phyloP scores from a whole-genome alignment of 805 yeast species.

The Saccharomyces cerevisiae region DNA sequence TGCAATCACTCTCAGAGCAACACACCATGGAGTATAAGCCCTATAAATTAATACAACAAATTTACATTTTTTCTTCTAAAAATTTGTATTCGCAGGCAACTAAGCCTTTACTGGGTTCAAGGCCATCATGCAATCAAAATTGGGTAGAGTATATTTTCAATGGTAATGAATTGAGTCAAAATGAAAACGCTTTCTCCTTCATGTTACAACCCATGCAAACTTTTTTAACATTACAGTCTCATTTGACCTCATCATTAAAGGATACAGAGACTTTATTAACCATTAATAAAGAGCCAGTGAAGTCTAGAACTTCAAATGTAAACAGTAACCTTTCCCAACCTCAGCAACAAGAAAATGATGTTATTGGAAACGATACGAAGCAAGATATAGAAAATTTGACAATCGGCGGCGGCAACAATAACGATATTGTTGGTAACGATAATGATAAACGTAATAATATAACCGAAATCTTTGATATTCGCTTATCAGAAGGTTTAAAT shows the following conservation, averaged over 20 bases:
- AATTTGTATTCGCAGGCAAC: slow-evolving; percentile 24
- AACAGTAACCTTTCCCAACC: not conserved
- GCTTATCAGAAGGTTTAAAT: slow-evolving; percentile 28
- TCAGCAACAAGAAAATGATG: slow-evolving; percentile 2
- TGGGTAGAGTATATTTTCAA: slow-evolving; percentile 27
- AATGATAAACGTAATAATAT: slow-evolving; percentile 5
- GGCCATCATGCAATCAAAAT: slow-evolving; percentile 24
- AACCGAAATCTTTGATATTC: slow-evolving; percentile 22
- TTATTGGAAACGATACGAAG: not conserved
- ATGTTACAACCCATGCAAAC: slow-evolving; percentile 27
- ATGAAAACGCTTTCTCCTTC: slow-evolving; percentile 24
- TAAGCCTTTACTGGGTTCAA: slow-evolving; percentile 23
- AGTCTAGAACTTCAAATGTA: slow-evolving; percentile 3
- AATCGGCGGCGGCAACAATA: not conserved
- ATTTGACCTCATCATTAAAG: slow-evolving; percentile 6
- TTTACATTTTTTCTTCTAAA: slow-evolving; percentile 23
- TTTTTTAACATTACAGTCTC: slow-evolving; percentile 20
- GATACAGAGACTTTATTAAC: slow-evolving; percentile 8
- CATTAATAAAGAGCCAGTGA: slow-evolving; percentile 21
- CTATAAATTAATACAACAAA: slow-evolving; percentile 17
- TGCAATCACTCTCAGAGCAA: slow-evolving; percentile 13
- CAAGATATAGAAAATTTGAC: not conserved
- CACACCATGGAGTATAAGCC: slow-evolving; percentile 17
- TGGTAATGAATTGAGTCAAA: slow-evolving; percentile 19
- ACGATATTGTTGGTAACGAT: not conserved